Conservation (phyloP, 1,284 basidiomycete genomes). For the Cryptococcus wingfieldii region DNA sequence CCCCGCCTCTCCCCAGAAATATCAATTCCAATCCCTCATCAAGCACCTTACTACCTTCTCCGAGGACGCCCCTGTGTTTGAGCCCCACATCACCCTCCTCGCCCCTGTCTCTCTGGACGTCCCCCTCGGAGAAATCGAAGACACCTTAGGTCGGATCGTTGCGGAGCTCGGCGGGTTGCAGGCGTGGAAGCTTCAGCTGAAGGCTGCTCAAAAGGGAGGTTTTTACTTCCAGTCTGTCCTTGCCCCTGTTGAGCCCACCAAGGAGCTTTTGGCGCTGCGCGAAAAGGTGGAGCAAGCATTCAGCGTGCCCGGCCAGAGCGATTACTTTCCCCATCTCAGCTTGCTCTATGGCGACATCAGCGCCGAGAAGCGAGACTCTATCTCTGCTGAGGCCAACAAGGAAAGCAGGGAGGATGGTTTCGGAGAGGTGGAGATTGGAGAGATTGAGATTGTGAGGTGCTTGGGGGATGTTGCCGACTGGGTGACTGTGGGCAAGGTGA, state of each 20-base stretch:
- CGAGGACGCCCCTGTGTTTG: slow-evolving; percentile 21
- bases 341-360: slow-evolving; percentile 33
- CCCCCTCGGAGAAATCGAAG: slow-evolving; percentile 8
- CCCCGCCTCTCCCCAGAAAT: not conserved
- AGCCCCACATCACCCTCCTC: slow-evolving; percentile 36
- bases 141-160: slow-evolving; percentile 1
- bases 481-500: slow-evolving; percentile 7
- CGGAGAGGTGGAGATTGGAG: slow-evolving; percentile 4
- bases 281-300: slow-evolving; percentile 11
- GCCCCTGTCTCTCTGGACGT: slow-evolving; percentile 15
- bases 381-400: slow-evolving; percentile 15
- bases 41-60: slow-evolving; percentile 11
- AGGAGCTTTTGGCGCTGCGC: slow-evolving; percentile 18
- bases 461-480: slow-evolving; percentile 10
- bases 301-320: not conserved
- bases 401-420: slow-evolving; percentile 1
- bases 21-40: slow-evolving; percentile 11
- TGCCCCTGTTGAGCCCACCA: slow-evolving; percentile 18
- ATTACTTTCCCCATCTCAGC: slow-evolving; percentile 39
- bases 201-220: slow-evolving; percentile 23
- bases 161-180: not conserved
- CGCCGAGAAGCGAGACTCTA: slow-evolving; percentile 16
- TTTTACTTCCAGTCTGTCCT: slow-evolving; percentile 40
- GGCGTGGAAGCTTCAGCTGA: slow-evolving; percentile 4
- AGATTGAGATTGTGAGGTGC: slow-evolving; percentile 13